A percentile compares a stretch with the other conserved stretches of the same genome.
Conservation (phyloP, 805 yeast genomes). For the Ogataea zsoltii region DNA sequence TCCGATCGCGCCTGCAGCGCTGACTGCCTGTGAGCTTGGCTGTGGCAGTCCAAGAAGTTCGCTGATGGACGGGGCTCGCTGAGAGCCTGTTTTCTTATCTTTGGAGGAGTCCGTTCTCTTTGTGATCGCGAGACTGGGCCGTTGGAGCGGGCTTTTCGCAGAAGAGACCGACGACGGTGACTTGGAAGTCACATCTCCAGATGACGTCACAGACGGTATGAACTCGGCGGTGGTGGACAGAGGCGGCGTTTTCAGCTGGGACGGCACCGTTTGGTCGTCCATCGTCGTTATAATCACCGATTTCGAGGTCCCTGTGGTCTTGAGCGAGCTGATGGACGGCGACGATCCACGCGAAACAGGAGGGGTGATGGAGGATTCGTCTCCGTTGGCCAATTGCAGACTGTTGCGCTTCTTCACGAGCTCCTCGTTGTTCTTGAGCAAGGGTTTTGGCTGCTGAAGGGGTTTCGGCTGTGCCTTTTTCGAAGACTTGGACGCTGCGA, state of each 20-base stretch:
- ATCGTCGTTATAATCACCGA: constrained; percentile 13
- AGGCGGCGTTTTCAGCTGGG: constrained; percentile 20
- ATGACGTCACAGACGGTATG: background rate
- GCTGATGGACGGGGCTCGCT: constrained; percentile 29
- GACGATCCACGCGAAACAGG: constrained; percentile 26
- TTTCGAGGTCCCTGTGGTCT: constrained; percentile 19
- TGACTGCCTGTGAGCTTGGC: constrained; percentile 35
- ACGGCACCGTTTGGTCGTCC: constrained; percentile 1
- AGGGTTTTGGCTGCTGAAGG: background rate
- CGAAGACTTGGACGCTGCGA: constrained; percentile 24
- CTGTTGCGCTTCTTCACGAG: constrained; percentile 27
- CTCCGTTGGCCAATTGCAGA: constrained; percentile 29
- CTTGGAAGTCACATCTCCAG: background rate
- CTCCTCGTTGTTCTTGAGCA: constrained; percentile 35
- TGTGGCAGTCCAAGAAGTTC: constrained; percentile 32
- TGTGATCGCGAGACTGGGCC: background rate
- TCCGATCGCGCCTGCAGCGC: constrained; percentile 39
- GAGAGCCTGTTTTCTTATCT: constrained; percentile 13
- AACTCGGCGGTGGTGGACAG: constrained; percentile 16
- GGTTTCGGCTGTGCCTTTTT: background rate
- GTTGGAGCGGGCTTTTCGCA: background rate
- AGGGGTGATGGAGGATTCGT: constrained; percentile 23
- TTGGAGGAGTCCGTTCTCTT: constrained; percentile 7
- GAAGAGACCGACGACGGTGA: constrained; percentile 1
- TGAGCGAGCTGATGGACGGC: constrained; percentile 22